Conservation (phyloP, 2,329 filamentous ascomycete genomes). For the Botrytis byssoidea region DNA sequence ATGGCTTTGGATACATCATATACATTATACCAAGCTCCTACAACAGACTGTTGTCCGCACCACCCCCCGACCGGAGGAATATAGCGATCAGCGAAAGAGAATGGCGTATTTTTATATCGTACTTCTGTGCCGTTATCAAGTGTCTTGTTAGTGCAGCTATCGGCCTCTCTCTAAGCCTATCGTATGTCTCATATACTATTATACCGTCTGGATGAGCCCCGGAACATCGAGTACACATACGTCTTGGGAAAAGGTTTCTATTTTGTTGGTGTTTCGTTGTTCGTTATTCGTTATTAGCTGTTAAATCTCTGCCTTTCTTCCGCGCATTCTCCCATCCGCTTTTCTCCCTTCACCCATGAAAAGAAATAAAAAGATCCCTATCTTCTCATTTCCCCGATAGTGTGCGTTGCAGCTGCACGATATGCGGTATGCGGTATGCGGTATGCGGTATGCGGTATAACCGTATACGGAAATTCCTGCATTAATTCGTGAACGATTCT, state of each 20-base stretch:
- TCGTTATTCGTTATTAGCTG: neutral
- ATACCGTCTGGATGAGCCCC: neutral
- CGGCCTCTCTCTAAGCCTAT: neutral
- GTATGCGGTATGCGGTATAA: neutral
- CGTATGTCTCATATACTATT: neutral
- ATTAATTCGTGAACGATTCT: conserved; percentile 1
- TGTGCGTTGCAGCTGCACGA: conserved; percentile 14
- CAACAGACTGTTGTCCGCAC: conserved; percentile 2
- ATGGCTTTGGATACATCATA: neutral
- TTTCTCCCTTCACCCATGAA: neutral
- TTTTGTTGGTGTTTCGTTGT: neutral
- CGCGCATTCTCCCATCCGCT: neutral
- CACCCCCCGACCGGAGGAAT: conserved; percentile 15
- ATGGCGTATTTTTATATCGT: neutral
- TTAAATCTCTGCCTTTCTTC: neutral
- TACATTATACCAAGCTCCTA: conserved; percentile 1
- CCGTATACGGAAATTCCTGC: conserved; percentile 14
- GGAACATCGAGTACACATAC: neutral
- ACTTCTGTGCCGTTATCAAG: neutral
- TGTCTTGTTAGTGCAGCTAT: conserved; percentile 5
- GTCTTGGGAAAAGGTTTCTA: neutral
- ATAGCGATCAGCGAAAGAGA: neutral
- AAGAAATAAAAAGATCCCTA: neutral
- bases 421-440: conserved; percentile 10
- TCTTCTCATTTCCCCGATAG: conserved; percentile 18